Conservation (phyloP, 306 rosid genomes). For the Vigna mungo region DNA sequence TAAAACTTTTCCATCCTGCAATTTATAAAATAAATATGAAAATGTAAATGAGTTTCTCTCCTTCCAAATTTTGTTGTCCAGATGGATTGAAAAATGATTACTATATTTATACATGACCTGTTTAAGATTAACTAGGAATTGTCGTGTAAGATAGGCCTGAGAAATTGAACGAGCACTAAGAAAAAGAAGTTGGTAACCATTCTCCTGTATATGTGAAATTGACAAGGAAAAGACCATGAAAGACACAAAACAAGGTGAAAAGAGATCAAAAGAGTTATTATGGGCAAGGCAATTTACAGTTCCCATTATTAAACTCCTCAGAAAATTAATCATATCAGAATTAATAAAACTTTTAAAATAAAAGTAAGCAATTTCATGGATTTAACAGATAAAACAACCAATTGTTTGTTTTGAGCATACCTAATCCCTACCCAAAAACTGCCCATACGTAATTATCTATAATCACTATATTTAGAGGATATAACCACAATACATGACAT, state of each 20-base stretch:
- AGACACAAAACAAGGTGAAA: conserved; percentile 14
- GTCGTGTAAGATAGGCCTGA: conserved; percentile 87
- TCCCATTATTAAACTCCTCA: conserved; percentile 1
- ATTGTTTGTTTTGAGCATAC: conserved; percentile 28
- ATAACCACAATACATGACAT: conserved; percentile 32
- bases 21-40: conserved; percentile 39
- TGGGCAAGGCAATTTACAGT: conserved; percentile 13
- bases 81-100: conserved; percentile 37
- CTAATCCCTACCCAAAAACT: conserved; percentile 29
- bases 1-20: conserved; percentile 88
- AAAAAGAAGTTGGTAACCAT: conserved; percentile 93
- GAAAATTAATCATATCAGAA: conserved; percentile 11
- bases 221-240: conserved; percentile 27
- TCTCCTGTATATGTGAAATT: conserved; percentile 70
- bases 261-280: conserved; percentile 5
- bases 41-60: conserved; percentile 12
- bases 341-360: neutral
- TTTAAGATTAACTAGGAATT: conserved; percentile 85
- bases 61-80: conserved; percentile 10
- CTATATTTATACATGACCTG: conserved; percentile 65
- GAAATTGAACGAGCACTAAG: conserved; percentile 98
- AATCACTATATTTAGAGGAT: conserved; percentile 36
- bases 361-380: conserved; percentile 28
- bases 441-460: conserved; percentile 16
- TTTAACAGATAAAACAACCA: conserved; percentile 39